A percentile compares a stretch with the other conserved stretches of the same genome.
phyloP scores from a whole-genome alignment of 345 rosid genomes.

The Eucalyptus erythrocorys region DNA sequence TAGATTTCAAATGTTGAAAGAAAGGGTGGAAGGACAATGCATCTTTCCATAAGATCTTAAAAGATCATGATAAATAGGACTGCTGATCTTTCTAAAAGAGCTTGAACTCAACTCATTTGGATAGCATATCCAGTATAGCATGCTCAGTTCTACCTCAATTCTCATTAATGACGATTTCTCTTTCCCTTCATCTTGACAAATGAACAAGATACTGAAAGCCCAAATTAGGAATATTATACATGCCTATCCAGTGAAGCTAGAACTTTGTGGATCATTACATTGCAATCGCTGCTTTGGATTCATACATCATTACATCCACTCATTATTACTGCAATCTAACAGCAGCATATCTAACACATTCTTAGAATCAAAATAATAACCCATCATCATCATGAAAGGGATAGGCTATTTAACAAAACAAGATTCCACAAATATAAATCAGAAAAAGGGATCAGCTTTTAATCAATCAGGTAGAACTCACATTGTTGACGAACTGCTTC shows the following conservation, averaged over 20 bases:
- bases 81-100: not conserved
- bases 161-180: not conserved
- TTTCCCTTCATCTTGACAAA: not conserved
- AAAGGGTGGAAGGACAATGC: not conserved
- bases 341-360: not conserved
- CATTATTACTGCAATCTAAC: not conserved
- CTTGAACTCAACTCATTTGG: not conserved
- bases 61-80: not conserved
- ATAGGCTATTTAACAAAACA: not conserved
- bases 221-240: not conserved
- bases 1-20: not conserved
- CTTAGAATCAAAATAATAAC: not conserved
- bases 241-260: not conserved
- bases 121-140: not conserved
- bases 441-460: not conserved
- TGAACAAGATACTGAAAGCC: not conserved
- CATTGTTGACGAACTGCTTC: constrained; percentile 37
- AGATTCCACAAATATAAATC: not conserved
- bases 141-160: not conserved
- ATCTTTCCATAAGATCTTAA: not conserved
- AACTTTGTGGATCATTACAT: not conserved
- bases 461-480: constrained; percentile 16
- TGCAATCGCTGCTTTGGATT: not conserved
- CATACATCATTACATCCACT: not conserved
- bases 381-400: not conserved